Evolutionary conservation across 208 protist genomes (phyloP), one percentile per base, ranked within the genome.

Genomic region (Acanthamoeba culbertsoni): DNA sequence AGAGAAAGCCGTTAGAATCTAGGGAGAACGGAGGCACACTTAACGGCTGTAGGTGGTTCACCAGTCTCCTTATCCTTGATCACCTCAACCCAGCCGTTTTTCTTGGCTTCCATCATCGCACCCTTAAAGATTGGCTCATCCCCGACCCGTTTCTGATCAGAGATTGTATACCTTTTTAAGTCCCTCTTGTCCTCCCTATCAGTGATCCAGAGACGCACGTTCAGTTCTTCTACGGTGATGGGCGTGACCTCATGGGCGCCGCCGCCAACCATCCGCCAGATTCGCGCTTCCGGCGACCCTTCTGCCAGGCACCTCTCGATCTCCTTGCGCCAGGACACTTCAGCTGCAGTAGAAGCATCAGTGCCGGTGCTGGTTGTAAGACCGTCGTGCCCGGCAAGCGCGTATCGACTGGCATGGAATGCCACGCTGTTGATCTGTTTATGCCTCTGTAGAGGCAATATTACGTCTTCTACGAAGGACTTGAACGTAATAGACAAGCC

Each of bases 101-200:
- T 63, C 28, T 91, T 91, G 84, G 55, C 51, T 45, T 91, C 84
- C 84, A 91, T 91, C 55, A 91, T 63, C 33, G 55, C 84, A n/a
- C 84, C 84, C 40, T 91, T 91, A 53, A 91, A 91, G 53, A 91
- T 91, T 3, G 84, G 84, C 16, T 91, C 84, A 10, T 18, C 33
- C 1, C 28, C 84, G 18, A 68, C 12, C 26, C 33, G 46, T 10
- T 26, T 71, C 84, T 91, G 84, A 33, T 5, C 23, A 1, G 40
- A 71, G 59, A 4, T 26, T 37, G 28, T 28, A 88, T 37, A 43
- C 26, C 31, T 45, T 16, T 8, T 28, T 4, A 82, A 40, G 28
- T 43, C 16, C 42, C 33, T 10, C 33, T 33, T n/a, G 40, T 33
- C 20, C 33, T 23, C 3, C 5, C 37, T 46, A 14, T 14, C n/a